A percentile compares a stretch with the other conserved stretches of the same genome.
Evolutionary conservation across 371 early-diverging fungal species (phyloP).

Genomic region (Capillidium heterosporum): DNA sequence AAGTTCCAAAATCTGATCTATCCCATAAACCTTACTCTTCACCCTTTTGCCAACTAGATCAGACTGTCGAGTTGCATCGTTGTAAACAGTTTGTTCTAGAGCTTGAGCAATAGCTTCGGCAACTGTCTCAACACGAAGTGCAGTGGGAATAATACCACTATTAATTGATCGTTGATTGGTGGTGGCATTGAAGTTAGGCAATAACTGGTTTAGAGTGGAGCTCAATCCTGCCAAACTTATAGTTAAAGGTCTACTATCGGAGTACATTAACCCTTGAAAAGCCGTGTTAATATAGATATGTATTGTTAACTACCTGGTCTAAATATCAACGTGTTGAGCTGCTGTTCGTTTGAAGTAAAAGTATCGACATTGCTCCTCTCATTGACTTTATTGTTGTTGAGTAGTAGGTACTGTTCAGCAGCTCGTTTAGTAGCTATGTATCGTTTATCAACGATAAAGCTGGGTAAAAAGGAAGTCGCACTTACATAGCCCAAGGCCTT

Average conservation of each 20-base stretch:
- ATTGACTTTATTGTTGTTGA: no score
- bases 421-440: not conserved
- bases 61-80: no score
- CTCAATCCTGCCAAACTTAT: not conserved
- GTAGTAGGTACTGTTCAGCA: not conserved
- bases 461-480: no score
- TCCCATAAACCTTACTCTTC: no score
- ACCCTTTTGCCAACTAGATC: no score
- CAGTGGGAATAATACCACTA: not conserved
- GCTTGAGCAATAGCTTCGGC: not conserved
- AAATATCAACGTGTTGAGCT: not conserved
- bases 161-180: no score
- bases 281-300: not conserved
- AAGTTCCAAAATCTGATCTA: no score
- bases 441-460: no score
- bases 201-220: not conserved
- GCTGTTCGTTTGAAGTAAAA: not conserved
- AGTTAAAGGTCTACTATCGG: not conserved
- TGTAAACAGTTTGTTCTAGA: no score
- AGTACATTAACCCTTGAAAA: not conserved
- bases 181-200: no score
- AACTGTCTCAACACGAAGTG: not conserved
- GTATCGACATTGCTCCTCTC: no score
- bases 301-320: not conserved
- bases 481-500: no score